phyloP scores from a whole-genome alignment of 2,329 filamentous ascomycete species.

The Chaetomiaceae sp. region DNA sequence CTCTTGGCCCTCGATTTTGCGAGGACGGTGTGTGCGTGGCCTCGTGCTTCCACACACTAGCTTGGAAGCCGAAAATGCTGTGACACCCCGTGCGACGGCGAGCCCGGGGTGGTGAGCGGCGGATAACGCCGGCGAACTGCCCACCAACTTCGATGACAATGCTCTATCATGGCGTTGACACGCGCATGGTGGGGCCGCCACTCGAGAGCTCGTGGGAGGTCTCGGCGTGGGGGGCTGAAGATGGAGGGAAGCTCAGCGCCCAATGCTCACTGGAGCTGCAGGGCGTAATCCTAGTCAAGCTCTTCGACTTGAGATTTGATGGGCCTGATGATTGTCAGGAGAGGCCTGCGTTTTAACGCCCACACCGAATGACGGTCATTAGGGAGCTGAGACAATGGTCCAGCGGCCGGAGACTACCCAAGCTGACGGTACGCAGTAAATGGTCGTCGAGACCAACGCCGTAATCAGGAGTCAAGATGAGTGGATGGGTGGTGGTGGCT shows the following conservation, averaged over 20 bases:
- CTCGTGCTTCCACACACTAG: no score
- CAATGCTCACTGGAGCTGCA: background rate
- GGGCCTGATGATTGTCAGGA: no score
- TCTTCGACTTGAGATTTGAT: no score
- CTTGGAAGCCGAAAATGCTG: no score
- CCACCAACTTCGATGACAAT: background rate
- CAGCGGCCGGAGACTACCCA: no score
- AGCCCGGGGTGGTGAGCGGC: slow-evolving; percentile 1
- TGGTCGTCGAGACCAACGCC: background rate
- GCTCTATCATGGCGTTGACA: slow-evolving; percentile 6
- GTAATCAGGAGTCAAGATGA: background rate
- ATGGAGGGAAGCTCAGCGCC: no score
- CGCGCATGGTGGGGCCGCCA: slow-evolving; percentile 9
- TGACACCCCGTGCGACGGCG: slow-evolving; percentile 5
- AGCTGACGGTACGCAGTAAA: no score
- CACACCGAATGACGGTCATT: no score
- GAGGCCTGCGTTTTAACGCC: no score
- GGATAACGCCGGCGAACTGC: background rate
- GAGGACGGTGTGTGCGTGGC: no score
- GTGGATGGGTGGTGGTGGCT: background rate
- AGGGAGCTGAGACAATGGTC: no score
- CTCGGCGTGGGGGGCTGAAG: slow-evolving; percentile 15
- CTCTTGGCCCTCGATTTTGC: background rate
- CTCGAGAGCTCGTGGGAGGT: background rate
- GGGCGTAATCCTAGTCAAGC: no score